Conservation (phyloP, 2,329 filamentous ascomycete genomes). For the Stagonosporopsis chrysanthemi region DNA sequence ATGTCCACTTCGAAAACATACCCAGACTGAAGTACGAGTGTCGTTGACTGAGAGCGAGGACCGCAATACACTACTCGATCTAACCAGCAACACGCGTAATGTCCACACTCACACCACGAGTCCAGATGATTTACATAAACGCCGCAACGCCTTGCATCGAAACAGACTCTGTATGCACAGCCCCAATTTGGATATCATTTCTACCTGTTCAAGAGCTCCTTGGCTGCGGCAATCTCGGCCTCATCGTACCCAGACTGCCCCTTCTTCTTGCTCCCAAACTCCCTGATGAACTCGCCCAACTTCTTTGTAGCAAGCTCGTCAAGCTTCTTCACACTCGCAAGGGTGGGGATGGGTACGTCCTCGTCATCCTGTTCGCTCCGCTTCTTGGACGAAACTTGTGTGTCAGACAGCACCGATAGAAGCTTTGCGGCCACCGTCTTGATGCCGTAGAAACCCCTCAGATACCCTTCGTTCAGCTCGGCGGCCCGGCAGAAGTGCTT, state of each 20-base stretch:
- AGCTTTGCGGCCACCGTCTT: constrained; percentile 69
- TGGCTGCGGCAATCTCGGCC: constrained; percentile 74
- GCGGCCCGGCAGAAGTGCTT: constrained; percentile 89
- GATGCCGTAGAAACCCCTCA: constrained; percentile 91
- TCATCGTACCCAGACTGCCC: constrained; percentile 77
- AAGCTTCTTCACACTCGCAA: constrained; percentile 69
- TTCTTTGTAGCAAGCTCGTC: constrained; percentile 77
- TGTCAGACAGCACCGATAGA: constrained; percentile 42
- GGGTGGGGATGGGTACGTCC: constrained; percentile 60
- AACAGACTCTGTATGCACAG: background rate
- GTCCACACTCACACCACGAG: background rate
- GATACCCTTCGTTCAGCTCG: constrained; percentile 91
- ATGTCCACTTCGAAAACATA: too few relatives aligned
- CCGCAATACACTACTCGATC: too few relatives aligned
- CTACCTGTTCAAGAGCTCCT: constrained; percentile 69
- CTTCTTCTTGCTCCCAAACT: constrained; percentile 64
- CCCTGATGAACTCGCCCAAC: constrained; percentile 77
- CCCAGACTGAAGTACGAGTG: too few relatives aligned
- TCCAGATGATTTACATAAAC: constrained; percentile 5
- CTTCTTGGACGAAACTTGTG: constrained; percentile 30
- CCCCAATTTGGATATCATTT: background rate
- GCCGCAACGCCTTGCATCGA: constrained; percentile 11
- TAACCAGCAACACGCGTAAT: too few relatives aligned
- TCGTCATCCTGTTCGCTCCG: constrained; percentile 45
- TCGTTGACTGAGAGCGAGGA: too few relatives aligned